A percentile compares a stretch with the other conserved stretches of the same genome.
Evolutionary conservation across 2,329 filamentous ascomycete genomes (phyloP).

Genomic region (Tolypocladium tropicale): DNA sequence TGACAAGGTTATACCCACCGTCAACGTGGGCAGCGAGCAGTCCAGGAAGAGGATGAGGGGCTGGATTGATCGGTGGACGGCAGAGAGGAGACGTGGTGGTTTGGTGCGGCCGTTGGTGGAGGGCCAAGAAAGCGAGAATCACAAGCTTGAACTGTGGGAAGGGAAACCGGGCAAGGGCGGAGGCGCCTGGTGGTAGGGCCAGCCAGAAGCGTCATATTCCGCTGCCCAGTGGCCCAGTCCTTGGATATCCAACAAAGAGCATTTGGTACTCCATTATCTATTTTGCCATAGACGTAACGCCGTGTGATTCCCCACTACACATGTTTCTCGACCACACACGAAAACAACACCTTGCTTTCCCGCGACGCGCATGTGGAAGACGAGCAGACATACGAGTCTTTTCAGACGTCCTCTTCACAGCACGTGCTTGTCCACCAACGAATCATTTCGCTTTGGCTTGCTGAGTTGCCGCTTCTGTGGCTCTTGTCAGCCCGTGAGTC

Average conservation of each 20-base stretch:
- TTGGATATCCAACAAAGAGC: background rate
- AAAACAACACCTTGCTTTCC: background rate
- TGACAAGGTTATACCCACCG: slow-evolving; percentile 84
- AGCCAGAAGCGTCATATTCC: background rate
- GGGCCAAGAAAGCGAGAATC: slow-evolving; percentile 22
- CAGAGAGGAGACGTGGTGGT: slow-evolving; percentile 47
- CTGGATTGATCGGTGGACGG: slow-evolving; percentile 54
- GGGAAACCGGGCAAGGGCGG: slow-evolving; percentile 27
- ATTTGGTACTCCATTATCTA: background rate
- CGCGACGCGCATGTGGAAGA: background rate
- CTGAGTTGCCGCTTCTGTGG: slow-evolving; percentile 45
- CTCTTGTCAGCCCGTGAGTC: background rate
- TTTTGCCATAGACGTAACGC: background rate
- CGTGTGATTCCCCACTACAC: background rate
- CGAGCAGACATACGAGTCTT: background rate
- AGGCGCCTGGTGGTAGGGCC: slow-evolving; percentile 27
- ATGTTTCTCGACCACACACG: too few relatives aligned
- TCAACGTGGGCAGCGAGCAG: slow-evolving; percentile 61
- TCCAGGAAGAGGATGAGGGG: slow-evolving; percentile 50
- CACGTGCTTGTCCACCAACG: background rate
- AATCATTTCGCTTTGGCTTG: slow-evolving; percentile 44
- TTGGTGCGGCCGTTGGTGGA: slow-evolving; percentile 33
- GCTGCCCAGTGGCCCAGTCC: background rate
- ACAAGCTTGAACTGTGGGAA: slow-evolving; percentile 22
- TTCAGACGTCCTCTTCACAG: background rate